phyloP scores from a whole-genome alignment of 257 asterid species.

The Eucommia ulmoides region DNA sequence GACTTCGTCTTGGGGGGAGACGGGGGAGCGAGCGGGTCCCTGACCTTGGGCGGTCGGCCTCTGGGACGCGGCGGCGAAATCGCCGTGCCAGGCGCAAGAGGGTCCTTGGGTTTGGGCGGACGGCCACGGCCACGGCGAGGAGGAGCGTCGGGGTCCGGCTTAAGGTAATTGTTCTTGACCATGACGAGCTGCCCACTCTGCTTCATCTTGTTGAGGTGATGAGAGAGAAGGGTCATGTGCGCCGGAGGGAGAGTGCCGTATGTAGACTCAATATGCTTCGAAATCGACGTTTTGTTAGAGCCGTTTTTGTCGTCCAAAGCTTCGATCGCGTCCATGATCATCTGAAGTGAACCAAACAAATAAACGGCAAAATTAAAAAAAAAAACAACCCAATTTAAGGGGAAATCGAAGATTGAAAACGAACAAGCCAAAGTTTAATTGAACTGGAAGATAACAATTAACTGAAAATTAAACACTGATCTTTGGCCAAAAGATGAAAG shows the following conservation, averaged over 20 bases:
- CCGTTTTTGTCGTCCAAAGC: conserved; percentile 43
- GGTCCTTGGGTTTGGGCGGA: conserved; percentile 63
- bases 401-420: too few relatives aligned
- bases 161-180: conserved; percentile 54
- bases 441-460: not conserved
- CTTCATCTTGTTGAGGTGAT: conserved; percentile 63
- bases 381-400: too few relatives aligned
- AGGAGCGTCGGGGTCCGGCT: conserved; percentile 56
- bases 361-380: too few relatives aligned
- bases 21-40: not conserved
- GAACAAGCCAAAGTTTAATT: not conserved
- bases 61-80: conserved; percentile 50
- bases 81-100: conserved; percentile 21
- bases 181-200: conserved; percentile 46
- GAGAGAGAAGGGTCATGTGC: conserved; percentile 45
- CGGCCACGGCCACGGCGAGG: conserved; percentile 93
- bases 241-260: conserved; percentile 52
- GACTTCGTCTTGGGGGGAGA: conserved; percentile 26
- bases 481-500: not conserved
- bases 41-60: conserved; percentile 25
- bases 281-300: conserved; percentile 52
- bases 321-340: conserved; percentile 61
- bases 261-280: conserved; percentile 53
- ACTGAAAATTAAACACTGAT: not conserved
- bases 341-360: conserved; percentile 33